Percentiles rank a stretch among this genome's conserved stretches.
phyloP scores from a whole-genome alignment of 768 basidiomycete species.

The Panus rudis region DNA sequence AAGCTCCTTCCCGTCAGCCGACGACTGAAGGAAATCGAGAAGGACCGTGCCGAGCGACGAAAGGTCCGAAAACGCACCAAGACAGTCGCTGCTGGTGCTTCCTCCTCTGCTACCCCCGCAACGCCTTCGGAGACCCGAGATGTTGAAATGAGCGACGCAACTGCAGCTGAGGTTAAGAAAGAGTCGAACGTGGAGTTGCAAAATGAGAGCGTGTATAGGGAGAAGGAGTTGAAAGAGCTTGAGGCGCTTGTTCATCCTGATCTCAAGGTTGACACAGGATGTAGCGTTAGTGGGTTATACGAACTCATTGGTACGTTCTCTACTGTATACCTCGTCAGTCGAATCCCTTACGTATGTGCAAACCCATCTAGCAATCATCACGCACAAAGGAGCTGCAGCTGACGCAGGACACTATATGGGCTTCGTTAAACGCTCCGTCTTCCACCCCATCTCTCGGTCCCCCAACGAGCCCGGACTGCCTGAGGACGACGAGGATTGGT shows the following conservation, averaged over 20 bases:
- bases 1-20: slow-evolving; percentile 67
- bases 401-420: slow-evolving; percentile 96
- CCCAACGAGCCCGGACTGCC: slow-evolving; percentile 17
- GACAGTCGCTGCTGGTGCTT: slow-evolving; percentile 23
- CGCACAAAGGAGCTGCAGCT: slow-evolving; percentile 93
- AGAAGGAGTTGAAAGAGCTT: slow-evolving; percentile 60
- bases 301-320: slow-evolving; percentile 77
- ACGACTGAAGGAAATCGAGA: slow-evolving; percentile 72
- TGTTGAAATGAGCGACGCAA: slow-evolving; percentile 42
- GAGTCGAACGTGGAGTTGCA: slow-evolving; percentile 42
- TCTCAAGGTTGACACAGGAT: slow-evolving; percentile 61
- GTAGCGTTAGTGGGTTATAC: slow-evolving; percentile 77
- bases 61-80: slow-evolving; percentile 78
- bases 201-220: slow-evolving; percentile 58
- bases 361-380: slow-evolving; percentile 68
- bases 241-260: slow-evolving; percentile 55
- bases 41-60: slow-evolving; percentile 75
- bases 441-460: slow-evolving; percentile 36
- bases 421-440: slow-evolving; percentile 75
- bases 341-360: background rate
- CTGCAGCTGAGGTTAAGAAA: slow-evolving; percentile 14
- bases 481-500: slow-evolving; percentile 81
- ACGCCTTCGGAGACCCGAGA: slow-evolving; percentile 26
- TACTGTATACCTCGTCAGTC: slow-evolving; percentile 1
- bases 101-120: slow-evolving; percentile 13